Evolutionary conservation across 306 rosid species (phyloP), one percentile per base, ranked within the genome.

Genomic region (Cucumis melo): DNA sequence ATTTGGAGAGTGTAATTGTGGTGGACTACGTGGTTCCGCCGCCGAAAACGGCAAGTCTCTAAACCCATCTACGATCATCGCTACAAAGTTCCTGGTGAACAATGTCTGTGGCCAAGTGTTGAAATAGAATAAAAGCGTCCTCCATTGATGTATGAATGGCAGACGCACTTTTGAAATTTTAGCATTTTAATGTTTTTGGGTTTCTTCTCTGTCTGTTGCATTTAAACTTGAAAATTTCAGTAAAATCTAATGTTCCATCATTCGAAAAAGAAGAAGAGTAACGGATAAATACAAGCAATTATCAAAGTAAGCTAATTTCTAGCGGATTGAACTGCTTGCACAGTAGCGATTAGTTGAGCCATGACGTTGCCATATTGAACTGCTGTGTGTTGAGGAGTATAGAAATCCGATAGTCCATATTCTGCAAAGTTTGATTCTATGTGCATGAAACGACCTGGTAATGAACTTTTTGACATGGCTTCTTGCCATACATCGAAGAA

Each of bases 361-460:
- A 94, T 81, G 1, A 89, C 88, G 38, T 86, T 84, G 70, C 96
- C 96, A 78, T 92, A 92, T 74, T 92, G 99, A 79, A 94, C 88
- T 5, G 95, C 97, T 3, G 96, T 90, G 78, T 94, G 99, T 71
- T 92, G 97, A 38, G 87, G 67, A 36, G 92, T 84, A 65, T 88
- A 94, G 77, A 36, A 82, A 85, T 92, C 97, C 17, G 81, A 63
- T 41, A 89, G 97, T 50, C 96, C 96, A 78, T 75, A 90, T 74
- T 94, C 97, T 8, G 86, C 87, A 85, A 85, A 94, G 70, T 67
- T 79, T 80, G 95, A 92, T 65, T 92, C 97, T 7, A 86, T 77
- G 8, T 87, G 92, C 87, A 88, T 73, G 84, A 92, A 92, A 11
- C 92, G 99, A n/a, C 96, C 99, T 0, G 93, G 97, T 64, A 91